Evolutionary conservation across 495 filamentous ascomycete species (phyloP).

Genomic region (Xylaria sp.): DNA sequence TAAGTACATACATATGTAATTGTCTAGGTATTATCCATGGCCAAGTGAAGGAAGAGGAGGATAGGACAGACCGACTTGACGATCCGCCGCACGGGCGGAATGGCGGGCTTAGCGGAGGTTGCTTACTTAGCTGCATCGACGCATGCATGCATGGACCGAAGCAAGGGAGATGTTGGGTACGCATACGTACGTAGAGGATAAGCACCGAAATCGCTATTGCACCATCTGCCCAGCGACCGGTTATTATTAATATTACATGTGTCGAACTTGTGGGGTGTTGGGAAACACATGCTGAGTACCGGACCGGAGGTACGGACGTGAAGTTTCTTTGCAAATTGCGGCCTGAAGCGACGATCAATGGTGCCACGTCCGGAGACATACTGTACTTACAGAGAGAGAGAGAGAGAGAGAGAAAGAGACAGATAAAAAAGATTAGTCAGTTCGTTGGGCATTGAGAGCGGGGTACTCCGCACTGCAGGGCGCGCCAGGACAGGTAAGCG

Average conservation of each 20-base stretch:
- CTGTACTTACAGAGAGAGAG: too few relatives aligned
- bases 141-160: not conserved
- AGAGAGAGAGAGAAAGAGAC: too few relatives aligned
- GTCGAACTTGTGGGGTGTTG: slow-evolving; percentile 16
- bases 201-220: slow-evolving; percentile 12
- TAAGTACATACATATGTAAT: too few relatives aligned
- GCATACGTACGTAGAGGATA: too few relatives aligned
- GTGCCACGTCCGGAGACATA: not conserved
- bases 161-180: not conserved
- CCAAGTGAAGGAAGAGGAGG: not conserved
- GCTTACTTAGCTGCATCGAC: not conserved
- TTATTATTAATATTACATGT: slow-evolving; percentile 4
- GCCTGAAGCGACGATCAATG: not conserved
- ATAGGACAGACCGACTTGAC: not conserved
- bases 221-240: not conserved
- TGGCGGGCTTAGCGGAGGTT: not conserved
- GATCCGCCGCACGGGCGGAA: not conserved
- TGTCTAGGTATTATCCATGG: too few relatives aligned
- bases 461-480: slow-evolving; percentile 11
- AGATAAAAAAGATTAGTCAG: not conserved
- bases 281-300: not conserved
- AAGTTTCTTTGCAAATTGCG: too few relatives aligned
- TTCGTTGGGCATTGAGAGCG: slow-evolving; percentile 2
- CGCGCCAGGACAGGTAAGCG: not conserved
- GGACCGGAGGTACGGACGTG: not conserved